Base-by-base conservation (phyloP, 140 eudicot species). In the Erigeron philadelphicus region DNA sequence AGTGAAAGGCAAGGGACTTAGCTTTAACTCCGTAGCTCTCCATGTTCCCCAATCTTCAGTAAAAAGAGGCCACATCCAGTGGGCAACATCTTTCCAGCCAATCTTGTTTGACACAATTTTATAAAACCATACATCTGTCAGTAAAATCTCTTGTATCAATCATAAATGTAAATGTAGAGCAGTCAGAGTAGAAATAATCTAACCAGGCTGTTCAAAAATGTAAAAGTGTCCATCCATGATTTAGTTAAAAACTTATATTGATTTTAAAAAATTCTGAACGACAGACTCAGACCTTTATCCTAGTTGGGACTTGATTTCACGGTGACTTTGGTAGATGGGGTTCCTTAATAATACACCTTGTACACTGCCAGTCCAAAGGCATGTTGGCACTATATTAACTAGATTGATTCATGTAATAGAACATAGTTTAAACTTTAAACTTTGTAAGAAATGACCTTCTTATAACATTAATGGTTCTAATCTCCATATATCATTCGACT, bases 21-120 rank as follows among this genome's bases (percentile, higher is more conserved):
- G 88, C 43, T 82, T 74, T 71, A 94, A 79, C 62, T 89, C 84
- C 53, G 62, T 74, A 79, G 88, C 80, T 84, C 98, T 89, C 99
- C 99, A 94, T 17, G 80, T 76, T 70, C 87, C 95, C 97, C 97
- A 89, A 16, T 89, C 97, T 61, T 94, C 95, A 10, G 86, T 69
- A 68, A 89, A 94, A 60, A 94, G 96, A 60, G 99, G 97, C 99
- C 99, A 94, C 95, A 89, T 87, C 99, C 99, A 94, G 44, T 94
- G 99, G 55, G 75, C 80, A 25, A 94, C 86, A 82, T 94, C 99
- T 77, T 78, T 85, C 99, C 99, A 94, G 35, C 86, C 81, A 58
- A 89, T 74, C 96, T 78, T 85, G 74, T 43, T 53, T 52, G 66
- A 69, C 70, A 8, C 56, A 56, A 67, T 72, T 31, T 23, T 55